These are phyloP conservation scores for Casaregolazyma suthepensis DNA, from an alignment of 1,139 yeast genomes.

Conservation along the genomic window DNA sequence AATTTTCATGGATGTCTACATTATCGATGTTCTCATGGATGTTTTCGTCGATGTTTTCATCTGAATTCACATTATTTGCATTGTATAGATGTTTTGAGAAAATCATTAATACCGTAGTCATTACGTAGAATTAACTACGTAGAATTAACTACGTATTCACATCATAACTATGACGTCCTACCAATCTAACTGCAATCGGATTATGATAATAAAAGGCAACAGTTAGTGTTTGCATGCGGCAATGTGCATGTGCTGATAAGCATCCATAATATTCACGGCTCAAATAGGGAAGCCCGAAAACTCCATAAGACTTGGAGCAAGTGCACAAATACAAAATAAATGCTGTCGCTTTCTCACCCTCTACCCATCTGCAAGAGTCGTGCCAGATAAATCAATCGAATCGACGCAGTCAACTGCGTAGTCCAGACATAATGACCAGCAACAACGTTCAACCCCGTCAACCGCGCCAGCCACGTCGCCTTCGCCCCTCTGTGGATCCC, in stretches of 20 bases:
- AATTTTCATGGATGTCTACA: too few species aligned
- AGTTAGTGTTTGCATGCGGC: background rate
- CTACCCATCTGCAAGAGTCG: background rate
- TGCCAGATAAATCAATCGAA: background rate
- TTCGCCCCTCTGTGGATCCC: background rate
- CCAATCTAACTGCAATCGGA: background rate
- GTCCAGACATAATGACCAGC: background rate
- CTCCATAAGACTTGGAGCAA: background rate
- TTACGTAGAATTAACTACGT: too few species aligned
- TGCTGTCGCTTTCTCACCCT: background rate
- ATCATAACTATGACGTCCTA: background rate
- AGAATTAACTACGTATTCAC: too few species aligned
- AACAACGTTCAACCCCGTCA: background rate
- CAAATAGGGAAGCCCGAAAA: background rate
- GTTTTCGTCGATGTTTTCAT: background rate
- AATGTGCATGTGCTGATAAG: background rate
- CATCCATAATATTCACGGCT: background rate
- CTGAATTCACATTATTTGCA: background rate
- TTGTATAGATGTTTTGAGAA: background rate
- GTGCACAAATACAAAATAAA: background rate
- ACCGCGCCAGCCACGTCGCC: background rate
- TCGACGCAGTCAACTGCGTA: background rate
- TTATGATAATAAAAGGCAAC: background rate
- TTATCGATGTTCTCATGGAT: too few species aligned
- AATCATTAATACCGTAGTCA: background rate